A percentile compares a stretch with the other conserved stretches of the same genome.
phyloP scores from a whole-genome alignment of 1,139 yeast species.

The Diutina mesorugosa region DNA sequence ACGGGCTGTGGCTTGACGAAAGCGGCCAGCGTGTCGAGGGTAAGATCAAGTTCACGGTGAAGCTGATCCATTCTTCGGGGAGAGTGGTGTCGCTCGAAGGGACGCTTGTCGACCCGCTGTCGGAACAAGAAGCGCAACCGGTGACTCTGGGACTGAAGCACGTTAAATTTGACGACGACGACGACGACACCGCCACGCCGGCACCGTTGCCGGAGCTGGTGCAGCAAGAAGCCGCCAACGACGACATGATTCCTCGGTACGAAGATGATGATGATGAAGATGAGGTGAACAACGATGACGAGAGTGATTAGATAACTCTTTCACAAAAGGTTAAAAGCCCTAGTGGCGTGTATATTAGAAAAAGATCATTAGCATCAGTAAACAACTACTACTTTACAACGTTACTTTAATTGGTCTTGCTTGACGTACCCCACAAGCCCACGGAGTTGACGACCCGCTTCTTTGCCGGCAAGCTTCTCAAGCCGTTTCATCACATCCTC shows the following conservation, averaged over 20 bases:
- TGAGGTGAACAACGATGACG: not conserved
- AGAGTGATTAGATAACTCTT: not conserved
- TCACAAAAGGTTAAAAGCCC: not conserved
- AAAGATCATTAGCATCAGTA: not conserved
- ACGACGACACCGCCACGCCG: slow-evolving; percentile 6
- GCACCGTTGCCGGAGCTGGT: not conserved
- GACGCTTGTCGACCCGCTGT: slow-evolving; percentile 54
- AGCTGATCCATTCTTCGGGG: slow-evolving; percentile 64
- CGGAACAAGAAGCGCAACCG: slow-evolving; percentile 43
- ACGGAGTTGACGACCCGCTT: not conserved
- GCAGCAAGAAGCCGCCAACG: not conserved
- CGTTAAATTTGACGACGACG: slow-evolving; percentile 28
- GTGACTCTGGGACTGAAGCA: slow-evolving; percentile 25
- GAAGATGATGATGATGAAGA: not conserved
- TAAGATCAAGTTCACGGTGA: slow-evolving; percentile 61
- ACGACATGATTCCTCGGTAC: not conserved
- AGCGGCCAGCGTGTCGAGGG: slow-evolving; percentile 69
- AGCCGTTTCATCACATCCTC: not conserved
- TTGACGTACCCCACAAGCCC: not conserved
- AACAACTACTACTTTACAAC: not conserved
- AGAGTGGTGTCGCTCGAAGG: slow-evolving; percentile 81
- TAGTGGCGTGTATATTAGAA: not conserved
- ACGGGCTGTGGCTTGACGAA: slow-evolving; percentile 82
- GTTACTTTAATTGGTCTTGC: not conserved
- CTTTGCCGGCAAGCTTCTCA: not conserved